Conservation (phyloP, 805 yeast genomes). For the Candida schatavii region DNA sequence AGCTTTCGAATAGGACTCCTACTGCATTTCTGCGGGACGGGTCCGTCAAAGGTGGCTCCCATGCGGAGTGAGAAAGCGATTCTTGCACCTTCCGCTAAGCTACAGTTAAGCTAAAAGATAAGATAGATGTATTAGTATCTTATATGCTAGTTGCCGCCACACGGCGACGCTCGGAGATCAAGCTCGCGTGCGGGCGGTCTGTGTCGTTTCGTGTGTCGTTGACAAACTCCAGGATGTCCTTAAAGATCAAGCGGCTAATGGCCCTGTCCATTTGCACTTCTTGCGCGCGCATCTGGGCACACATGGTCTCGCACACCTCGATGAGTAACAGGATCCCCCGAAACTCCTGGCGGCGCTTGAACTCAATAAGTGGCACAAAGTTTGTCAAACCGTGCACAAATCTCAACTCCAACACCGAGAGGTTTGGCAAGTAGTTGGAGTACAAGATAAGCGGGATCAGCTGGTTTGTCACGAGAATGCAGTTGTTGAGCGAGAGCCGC, state of each 20-base stretch:
- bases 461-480: constrained; percentile 56
- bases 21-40: no score
- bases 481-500: constrained; percentile 73
- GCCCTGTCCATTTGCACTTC: constrained; percentile 57
- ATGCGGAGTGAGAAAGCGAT: no score
- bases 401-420: constrained; percentile 77
- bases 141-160: not conserved
- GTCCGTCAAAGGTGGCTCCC: no score
- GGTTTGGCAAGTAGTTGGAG: constrained; percentile 48
- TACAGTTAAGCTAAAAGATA: no score
- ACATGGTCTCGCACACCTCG: constrained; percentile 76
- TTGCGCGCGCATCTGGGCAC: constrained; percentile 55
- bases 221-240: constrained; percentile 66
- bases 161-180: constrained; percentile 6
- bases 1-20: no score
- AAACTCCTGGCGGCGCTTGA: constrained; percentile 51
- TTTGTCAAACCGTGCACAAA: constrained; percentile 56
- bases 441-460: constrained; percentile 51
- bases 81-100: no score
- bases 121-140: not conserved
- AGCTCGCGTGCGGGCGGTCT: constrained; percentile 19
- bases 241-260: constrained; percentile 54
- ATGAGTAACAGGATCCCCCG: constrained; percentile 54
- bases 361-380: constrained; percentile 63
- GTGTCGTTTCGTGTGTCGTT: constrained; percentile 45